Conservation (phyloP, 2,329 filamentous ascomycete genomes). For the Escovopsis weberi region DNA sequence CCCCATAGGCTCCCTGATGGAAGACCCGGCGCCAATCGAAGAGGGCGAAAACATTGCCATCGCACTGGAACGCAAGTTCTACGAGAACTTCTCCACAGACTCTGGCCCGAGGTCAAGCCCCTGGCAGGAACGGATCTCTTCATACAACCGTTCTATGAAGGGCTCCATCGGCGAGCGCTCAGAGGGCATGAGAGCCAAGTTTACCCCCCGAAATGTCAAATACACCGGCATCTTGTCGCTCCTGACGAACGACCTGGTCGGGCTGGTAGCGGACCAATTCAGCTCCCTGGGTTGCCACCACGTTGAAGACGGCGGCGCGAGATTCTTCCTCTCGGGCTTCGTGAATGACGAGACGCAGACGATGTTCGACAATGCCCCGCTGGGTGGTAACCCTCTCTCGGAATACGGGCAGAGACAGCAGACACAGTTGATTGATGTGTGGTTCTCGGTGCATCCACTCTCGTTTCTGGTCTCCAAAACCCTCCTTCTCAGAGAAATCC, state of each 20-base stretch:
- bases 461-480: conserved; percentile 27
- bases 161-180: conserved; percentile 4
- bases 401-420: conserved; percentile 18
- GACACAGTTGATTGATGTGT: conserved; percentile 25
- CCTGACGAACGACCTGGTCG: conserved; percentile 18
- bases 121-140: conserved; percentile 11
- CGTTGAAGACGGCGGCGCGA: conserved; percentile 12
- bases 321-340: conserved; percentile 15
- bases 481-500: conserved; percentile 21
- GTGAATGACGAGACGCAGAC: conserved; percentile 13
- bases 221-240: conserved; percentile 15
- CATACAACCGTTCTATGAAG: conserved; percentile 8
- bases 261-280: conserved; percentile 15
- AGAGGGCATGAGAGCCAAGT: conserved; percentile 8
- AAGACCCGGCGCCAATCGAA: conserved; percentile 9
- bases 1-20: conserved; percentile 9
- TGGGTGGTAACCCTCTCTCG: conserved; percentile 13
- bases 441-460: conserved; percentile 25
- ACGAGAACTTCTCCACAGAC: conserved; percentile 14
- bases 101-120: conserved; percentile 7
- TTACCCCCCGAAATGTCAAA: conserved; percentile 9
- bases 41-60: conserved; percentile 15
- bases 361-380: conserved; percentile 17
- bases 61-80: conserved; percentile 17
- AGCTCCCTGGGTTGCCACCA: conserved; percentile 16